Percentiles rank a stretch among this genome's conserved stretches.
Evolutionary conservation across 2,329 filamentous ascomycete species (phyloP).

Genomic region (Stagonosporopsis vannaccii): DNA sequence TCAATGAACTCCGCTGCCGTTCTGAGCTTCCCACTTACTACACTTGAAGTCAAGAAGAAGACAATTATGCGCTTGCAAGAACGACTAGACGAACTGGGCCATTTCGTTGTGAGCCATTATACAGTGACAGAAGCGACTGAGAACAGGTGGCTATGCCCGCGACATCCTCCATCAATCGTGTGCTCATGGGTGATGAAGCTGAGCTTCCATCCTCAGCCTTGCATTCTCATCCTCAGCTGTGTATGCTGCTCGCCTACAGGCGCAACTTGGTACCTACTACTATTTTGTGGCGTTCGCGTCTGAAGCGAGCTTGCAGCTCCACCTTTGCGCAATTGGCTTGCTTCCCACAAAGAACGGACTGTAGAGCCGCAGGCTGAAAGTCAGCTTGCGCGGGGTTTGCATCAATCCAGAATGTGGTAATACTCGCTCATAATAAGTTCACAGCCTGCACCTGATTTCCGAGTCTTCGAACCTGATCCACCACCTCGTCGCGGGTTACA

Average conservation of each 20-base stretch:
- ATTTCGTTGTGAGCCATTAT: no score
- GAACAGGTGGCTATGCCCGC: background rate
- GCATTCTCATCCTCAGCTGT: background rate
- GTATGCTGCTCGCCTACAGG: background rate
- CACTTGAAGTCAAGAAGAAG: background rate
- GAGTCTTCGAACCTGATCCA: no score
- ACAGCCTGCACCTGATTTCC: background rate
- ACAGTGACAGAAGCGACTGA: background rate
- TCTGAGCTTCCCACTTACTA: constrained; percentile 8
- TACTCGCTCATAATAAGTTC: background rate
- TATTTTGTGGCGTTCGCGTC: constrained; percentile 7
- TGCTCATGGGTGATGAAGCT: no score
- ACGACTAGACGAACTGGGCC: no score
- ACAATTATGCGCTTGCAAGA: no score
- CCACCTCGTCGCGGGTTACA: background rate
- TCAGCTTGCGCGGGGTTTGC: constrained; percentile 12
- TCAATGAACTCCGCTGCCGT: constrained; percentile 6
- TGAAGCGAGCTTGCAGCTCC: constrained; percentile 9
- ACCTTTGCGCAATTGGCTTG: constrained; percentile 8
- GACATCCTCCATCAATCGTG: background rate
- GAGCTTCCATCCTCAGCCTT: constrained; percentile 1
- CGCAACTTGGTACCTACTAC: background rate
- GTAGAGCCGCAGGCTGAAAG: constrained; percentile 6
- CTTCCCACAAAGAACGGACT: background rate
- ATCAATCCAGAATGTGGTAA: background rate